Percentiles rank a stretch among this genome's conserved stretches.
These are phyloP conservation scores for Candida ulmi DNA, from an alignment of 805 yeast genomes.

Conservation along the genomic window DNA sequence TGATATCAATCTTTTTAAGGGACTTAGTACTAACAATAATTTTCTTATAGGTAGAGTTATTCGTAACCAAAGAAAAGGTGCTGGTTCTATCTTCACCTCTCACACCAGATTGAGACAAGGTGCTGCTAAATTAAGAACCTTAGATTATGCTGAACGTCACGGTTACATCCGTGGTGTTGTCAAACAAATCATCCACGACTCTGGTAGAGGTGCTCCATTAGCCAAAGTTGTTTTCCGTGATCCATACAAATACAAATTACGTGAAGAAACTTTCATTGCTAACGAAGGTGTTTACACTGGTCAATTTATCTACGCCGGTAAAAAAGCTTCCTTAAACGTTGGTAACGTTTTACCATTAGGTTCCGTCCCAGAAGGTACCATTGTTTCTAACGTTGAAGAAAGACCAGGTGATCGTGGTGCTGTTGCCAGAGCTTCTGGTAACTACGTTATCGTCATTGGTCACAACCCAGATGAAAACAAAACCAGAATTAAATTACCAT, in stretches of 20 bases:
- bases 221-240: constrained; percentile 99
- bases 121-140: constrained; percentile 99
- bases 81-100: constrained; percentile 99
- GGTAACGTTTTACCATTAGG: constrained; percentile 98
- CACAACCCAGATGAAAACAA: constrained; percentile 99
- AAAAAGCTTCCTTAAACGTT: constrained; percentile 92
- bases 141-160: constrained; percentile 98
- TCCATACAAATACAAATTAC: constrained; percentile 97
- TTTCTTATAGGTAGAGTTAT: constrained; percentile 85
- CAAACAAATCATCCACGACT: constrained; percentile 97
- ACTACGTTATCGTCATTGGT: constrained; percentile 97
- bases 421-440: constrained; percentile 98
- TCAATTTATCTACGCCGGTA: constrained; percentile 98
- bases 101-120: constrained; percentile 99
- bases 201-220: constrained; percentile 99
- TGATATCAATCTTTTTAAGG: no score
- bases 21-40: constrained; percentile 11
- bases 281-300: constrained; percentile 99
- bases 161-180: constrained; percentile 99
- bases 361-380: constrained; percentile 98
- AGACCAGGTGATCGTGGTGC: constrained; percentile 99
- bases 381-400: constrained; percentile 97
- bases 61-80: constrained; percentile 99
- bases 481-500: constrained; percentile 98
- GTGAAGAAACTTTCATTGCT: constrained; percentile 98